Conservation (phyloP, 129 eudicot species). For the Kitagawia praeruptora region DNA sequence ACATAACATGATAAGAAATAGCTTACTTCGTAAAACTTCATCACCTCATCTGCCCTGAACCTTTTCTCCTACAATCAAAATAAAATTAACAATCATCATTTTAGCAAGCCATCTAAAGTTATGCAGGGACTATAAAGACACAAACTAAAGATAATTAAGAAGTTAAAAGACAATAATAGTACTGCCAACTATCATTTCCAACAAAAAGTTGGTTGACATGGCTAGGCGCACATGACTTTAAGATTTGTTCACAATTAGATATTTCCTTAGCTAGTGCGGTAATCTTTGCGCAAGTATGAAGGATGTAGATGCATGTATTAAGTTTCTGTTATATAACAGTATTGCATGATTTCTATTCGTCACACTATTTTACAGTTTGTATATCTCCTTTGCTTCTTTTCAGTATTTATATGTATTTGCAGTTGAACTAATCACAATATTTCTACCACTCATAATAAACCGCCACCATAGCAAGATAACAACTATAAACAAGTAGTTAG, state of each 20-base stretch:
- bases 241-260: not conserved
- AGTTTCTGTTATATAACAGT: not conserved
- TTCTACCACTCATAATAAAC: not conserved
- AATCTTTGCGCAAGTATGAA: not conserved
- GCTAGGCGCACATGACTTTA: not conserved
- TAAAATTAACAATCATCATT: slow-evolving; percentile 15
- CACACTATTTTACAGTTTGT: not conserved
- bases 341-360: not conserved
- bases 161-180: not conserved
- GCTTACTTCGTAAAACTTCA: slow-evolving; percentile 78
- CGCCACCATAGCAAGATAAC: not conserved
- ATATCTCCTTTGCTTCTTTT: not conserved
- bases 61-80: slow-evolving; percentile 39
- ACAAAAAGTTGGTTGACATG: not conserved
- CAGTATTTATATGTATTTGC: not conserved
- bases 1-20: not conserved
- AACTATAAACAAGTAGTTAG: not conserved
- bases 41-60: slow-evolving; percentile 66
- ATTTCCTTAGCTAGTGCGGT: not conserved
- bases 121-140: not conserved
- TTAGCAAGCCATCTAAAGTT: slow-evolving; percentile 11
- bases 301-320: not conserved
- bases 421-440: not conserved
- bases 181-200: not conserved
- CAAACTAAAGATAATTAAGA: not conserved